These are phyloP conservation scores for Fusarium transvaalense DNA, from an alignment of 2,329 filamentous ascomycete species.

Conservation along the genomic window DNA sequence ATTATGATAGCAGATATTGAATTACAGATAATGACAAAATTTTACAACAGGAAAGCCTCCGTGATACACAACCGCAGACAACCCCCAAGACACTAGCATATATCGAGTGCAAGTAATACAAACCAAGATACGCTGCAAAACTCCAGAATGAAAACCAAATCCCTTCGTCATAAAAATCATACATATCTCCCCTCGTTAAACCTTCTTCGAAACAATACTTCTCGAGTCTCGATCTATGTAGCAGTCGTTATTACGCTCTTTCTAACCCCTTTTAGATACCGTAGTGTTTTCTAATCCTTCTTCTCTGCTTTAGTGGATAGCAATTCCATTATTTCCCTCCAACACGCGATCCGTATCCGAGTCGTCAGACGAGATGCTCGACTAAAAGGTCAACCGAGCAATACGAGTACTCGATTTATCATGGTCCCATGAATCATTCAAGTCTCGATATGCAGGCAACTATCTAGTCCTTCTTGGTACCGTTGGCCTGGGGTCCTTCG, in stretches of 20 bases:
- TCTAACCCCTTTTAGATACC: constrained; percentile 20
- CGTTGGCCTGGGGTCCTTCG: constrained; percentile 45
- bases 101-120: constrained; percentile 4
- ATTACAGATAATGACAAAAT: not conserved
- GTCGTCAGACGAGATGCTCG: not conserved
- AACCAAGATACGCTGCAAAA: constrained; percentile 28
- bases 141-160: constrained; percentile 28
- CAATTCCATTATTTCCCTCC: constrained; percentile 6
- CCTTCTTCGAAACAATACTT: constrained; percentile 4
- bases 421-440: not conserved
- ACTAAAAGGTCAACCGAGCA: not conserved
- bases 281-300: not conserved
- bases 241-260: constrained; percentile 8
- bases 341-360: not conserved
- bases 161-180: constrained; percentile 32
- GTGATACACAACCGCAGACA: not conserved
- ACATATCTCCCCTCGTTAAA: constrained; percentile 12
- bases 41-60: not conserved
- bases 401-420: not conserved
- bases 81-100: not conserved
- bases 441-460: not conserved
- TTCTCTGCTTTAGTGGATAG: not conserved
- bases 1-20: not conserved
- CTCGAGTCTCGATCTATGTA: constrained; percentile 21
- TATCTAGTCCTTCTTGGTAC: constrained; percentile 56